Evolutionary conservation across 2,329 filamentous ascomycete species (phyloP).

Genomic region (Xenoacremonium recifei): DNA sequence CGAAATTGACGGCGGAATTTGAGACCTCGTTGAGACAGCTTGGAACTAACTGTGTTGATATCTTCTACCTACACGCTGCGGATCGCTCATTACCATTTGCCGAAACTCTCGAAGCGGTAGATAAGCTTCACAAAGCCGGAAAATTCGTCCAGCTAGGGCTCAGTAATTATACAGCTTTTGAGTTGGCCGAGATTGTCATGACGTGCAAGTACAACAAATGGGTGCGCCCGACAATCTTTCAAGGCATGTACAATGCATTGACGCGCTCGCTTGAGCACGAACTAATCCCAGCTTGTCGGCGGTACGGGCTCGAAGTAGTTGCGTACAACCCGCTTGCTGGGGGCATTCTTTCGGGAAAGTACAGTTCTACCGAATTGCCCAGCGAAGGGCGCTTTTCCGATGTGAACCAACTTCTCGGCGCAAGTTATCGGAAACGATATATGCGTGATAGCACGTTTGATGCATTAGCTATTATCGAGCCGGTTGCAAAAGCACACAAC

Average conservation of each 20-base stretch:
- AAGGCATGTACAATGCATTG: slow-evolving; percentile 85
- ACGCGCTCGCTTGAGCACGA: slow-evolving; percentile 74
- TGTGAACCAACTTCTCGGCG: slow-evolving; percentile 45
- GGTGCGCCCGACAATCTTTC: slow-evolving; percentile 82
- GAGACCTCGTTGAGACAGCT: slow-evolving; percentile 70
- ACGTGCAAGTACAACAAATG: slow-evolving; percentile 76
- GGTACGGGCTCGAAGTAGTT: slow-evolving; percentile 77
- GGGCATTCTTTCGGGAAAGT: slow-evolving; percentile 77
- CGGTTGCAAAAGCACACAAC: slow-evolving; percentile 63
- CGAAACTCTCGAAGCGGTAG: slow-evolving; percentile 73
- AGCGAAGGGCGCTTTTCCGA: slow-evolving; percentile 71
- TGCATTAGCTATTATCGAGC: slow-evolving; percentile 67
- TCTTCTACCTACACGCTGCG: slow-evolving; percentile 38
- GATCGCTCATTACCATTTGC: slow-evolving; percentile 70
- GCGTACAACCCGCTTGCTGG: slow-evolving; percentile 82
- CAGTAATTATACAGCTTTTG: slow-evolving; percentile 82
- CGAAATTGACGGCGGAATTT: slow-evolving; percentile 62
- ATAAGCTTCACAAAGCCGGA: slow-evolving; percentile 80
- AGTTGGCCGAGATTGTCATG: slow-evolving; percentile 82
- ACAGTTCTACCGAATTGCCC: slow-evolving; percentile 62
- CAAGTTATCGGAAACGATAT: slow-evolving; percentile 65
- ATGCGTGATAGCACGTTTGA: slow-evolving; percentile 65
- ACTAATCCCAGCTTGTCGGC: slow-evolving; percentile 68
- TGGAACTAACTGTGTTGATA: slow-evolving; percentile 70
- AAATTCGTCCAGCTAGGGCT: slow-evolving; percentile 81